Conservation (phyloP, 441 rosid genomes). For the Omphalea diandra region DNA sequence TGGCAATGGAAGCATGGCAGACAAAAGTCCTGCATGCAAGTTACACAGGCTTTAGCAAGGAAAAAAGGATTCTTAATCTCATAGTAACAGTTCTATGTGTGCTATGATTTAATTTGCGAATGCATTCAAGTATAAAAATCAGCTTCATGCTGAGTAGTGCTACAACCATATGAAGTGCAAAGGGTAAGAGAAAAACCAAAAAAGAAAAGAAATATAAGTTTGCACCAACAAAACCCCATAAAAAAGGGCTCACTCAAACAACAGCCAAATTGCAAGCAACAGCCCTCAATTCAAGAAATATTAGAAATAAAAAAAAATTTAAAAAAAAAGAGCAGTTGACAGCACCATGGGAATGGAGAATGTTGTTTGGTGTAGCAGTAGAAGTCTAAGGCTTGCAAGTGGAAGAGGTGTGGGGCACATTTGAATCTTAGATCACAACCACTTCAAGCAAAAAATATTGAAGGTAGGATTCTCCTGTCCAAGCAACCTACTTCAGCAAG, state of each 20-base stretch:
- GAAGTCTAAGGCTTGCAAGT: neutral
- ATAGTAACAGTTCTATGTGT: neutral
- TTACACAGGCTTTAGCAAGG: neutral
- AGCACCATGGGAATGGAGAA: neutral
- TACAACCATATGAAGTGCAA: neutral
- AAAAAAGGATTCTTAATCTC: neutral
- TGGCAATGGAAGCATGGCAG: slow-evolving; percentile 56
- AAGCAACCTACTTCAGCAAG: neutral
- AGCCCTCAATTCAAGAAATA: neutral
- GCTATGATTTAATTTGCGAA: neutral
- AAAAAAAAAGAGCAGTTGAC: neutral
- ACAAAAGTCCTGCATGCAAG: slow-evolving; percentile 31
- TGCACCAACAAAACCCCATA: neutral
- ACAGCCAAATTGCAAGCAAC: neutral
- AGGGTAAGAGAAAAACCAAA: neutral
- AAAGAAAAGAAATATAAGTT: neutral
- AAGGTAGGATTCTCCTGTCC: neutral
- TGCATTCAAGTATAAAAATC: neutral
- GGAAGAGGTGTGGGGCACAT: neutral
- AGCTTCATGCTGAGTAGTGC: neutral
- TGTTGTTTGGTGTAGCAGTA: neutral
- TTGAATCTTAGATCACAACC: neutral
- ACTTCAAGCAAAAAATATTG: neutral
- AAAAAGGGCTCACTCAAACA: neutral
- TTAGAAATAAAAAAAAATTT: neutral